Evolutionary conservation across 306 rosid species (phyloP).

Genomic region (Dryas octopetala): DNA sequence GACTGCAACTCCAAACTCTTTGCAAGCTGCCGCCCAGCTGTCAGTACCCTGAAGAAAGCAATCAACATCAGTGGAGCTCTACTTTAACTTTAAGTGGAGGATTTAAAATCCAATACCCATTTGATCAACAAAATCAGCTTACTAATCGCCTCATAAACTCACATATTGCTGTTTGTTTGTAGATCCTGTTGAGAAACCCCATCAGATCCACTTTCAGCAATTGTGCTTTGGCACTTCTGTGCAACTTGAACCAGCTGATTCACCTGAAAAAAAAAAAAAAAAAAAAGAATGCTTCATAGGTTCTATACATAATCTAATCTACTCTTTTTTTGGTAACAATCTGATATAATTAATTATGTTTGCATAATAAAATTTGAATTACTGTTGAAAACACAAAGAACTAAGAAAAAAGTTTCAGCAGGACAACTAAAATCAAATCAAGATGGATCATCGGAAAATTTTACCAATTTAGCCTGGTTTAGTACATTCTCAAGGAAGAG

Average conservation of each 20-base stretch:
- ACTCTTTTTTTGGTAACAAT: not conserved
- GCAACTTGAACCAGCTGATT: constrained; percentile 89
- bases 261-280: constrained; percentile 52
- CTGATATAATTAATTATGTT: not conserved
- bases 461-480: not conserved
- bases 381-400: not conserved
- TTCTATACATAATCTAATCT: not conserved
- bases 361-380: not conserved
- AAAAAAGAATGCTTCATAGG: not conserved
- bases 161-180: constrained; percentile 90
- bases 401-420: not conserved
- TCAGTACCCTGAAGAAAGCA: constrained; percentile 64
- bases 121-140: not conserved
- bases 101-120: not conserved
- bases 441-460: not conserved
- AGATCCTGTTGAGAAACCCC: constrained; percentile 90
- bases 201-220: constrained; percentile 87
- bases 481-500: not conserved
- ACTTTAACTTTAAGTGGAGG: not conserved
- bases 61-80: constrained; percentile 15
- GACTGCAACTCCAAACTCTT: constrained; percentile 92
- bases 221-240: constrained; percentile 81
- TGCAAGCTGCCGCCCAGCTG: constrained; percentile 91
- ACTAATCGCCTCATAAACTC: constrained; percentile 35
- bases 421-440: not conserved